These are phyloP conservation scores for Solanum virginianum DNA, from an alignment of 257 asterid species.

Conservation along the genomic window DNA sequence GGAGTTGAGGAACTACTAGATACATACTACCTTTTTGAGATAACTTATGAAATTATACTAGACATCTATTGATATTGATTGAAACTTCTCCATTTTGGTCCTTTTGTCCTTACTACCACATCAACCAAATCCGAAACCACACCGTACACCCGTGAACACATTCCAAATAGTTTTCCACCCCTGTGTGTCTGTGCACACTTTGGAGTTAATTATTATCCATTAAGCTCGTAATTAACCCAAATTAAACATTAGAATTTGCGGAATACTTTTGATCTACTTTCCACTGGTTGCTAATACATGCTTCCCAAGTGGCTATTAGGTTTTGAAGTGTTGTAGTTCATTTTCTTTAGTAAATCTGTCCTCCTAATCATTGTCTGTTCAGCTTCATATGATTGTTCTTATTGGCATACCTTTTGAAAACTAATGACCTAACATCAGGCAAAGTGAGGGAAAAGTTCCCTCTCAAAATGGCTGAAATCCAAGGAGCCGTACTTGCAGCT, in stretches of 20 bases:
- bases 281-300: neutral
- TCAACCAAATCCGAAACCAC: neutral
- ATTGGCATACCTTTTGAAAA: neutral
- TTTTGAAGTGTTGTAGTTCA: neutral
- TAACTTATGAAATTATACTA: too few relatives aligned
- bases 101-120: neutral
- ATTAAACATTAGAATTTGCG: neutral
- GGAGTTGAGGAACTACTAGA: too few relatives aligned
- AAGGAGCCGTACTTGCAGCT: conserved; percentile 93
- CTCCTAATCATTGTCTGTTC: neutral
- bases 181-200: neutral
- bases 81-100: neutral
- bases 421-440: conserved; percentile 37
- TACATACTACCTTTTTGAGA: too few relatives aligned
- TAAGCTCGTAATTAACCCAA: neutral
- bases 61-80: too few relatives aligned
- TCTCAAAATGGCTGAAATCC: conserved; percentile 98
- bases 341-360: neutral
- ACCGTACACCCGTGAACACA: neutral
- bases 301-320: neutral
- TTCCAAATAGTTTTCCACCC: neutral
- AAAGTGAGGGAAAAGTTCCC: conserved; percentile 85
- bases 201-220: neutral
- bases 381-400: neutral
- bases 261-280: neutral